phyloP scores from a whole-genome alignment of 1,284 basidiomycete genomes.

The Ganoderma lingzhi region DNA sequence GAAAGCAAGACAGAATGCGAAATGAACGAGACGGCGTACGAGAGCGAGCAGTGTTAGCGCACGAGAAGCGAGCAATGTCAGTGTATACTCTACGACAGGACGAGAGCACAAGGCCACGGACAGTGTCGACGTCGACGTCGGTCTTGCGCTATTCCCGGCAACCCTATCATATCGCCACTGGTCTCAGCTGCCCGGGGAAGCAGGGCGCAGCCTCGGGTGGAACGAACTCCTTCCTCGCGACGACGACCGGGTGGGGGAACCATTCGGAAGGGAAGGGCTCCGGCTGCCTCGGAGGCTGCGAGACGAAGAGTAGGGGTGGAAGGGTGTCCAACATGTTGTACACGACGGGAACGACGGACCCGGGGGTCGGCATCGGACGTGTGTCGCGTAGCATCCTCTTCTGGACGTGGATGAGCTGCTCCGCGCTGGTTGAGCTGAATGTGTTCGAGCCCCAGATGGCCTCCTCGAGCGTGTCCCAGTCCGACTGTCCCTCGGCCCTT shows the following conservation, averaged over 20 bases:
- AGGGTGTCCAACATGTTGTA: background rate
- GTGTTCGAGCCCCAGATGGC: background rate
- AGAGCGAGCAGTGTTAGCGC: background rate
- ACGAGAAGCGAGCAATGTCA: background rate
- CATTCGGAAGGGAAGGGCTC: background rate
- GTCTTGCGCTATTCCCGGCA: background rate
- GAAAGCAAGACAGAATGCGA: no score
- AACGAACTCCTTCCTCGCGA: background rate
- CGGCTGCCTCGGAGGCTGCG: background rate
- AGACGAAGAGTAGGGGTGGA: background rate
- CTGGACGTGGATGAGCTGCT: background rate
- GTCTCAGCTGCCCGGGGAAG: slow-evolving; percentile 2
- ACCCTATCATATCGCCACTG: background rate
- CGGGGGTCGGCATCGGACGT: background rate
- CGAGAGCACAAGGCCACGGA: background rate
- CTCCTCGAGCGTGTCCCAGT: background rate
- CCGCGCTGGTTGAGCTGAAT: background rate
- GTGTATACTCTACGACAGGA: background rate
- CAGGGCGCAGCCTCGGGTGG: background rate
- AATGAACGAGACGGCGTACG: background rate
- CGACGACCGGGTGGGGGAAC: background rate
- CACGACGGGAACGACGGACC: background rate
- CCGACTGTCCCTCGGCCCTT: background rate
- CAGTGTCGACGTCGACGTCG: background rate
- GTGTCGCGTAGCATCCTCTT: background rate